Evolutionary conservation across 331 rosid species (phyloP), one percentile per base, ranked within the genome.

Genomic region (Ulmus americana): DNA sequence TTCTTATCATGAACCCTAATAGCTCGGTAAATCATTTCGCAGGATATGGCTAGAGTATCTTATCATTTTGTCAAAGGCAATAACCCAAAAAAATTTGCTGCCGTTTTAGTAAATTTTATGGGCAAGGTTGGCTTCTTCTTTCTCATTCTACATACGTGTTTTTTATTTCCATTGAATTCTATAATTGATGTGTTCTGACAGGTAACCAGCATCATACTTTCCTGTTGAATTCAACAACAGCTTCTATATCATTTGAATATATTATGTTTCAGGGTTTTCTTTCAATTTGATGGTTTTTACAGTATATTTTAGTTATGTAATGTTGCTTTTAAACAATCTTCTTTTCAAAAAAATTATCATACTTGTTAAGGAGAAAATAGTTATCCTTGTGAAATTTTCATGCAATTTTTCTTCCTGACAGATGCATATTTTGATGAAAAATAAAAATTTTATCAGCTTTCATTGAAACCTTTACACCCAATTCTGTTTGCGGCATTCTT

Each of bases 1-100:
- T 28, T 28, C 35, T 28, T 2, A 28, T 28, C 35, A 39, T 61
- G 57, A 64, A 53, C 53, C 68, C 60, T 65, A 52, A 28, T 61
- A 53, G 62, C 71, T 71, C 39, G 78, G 76, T 81, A 46, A 14
- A 28, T 12, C 65, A 10, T 68, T 39, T 58, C 60, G 83, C 97
- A 94, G 99, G 99, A 94, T 76, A 85, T 94, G 88, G 67, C 83
- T 85, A 86, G 81, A 69, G 95, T 94, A 18, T 79, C 96, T 39
- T 57, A 79, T 66, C 90, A 90, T 79, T 94, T 85, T 70, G 80
- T 84, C 47, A 85, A 83, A 85, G 99, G 97, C 81, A 85, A 90
- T 74, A 67, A 85, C 76, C 95, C 88, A 10, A 63, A 69, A 80
- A 78, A 81, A 80, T 94, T 94, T 74, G 99, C 95, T 64, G 70